Conservation (phyloP, 176 grass and related monocot genomes). For the Oryza longistaminata region DNA sequence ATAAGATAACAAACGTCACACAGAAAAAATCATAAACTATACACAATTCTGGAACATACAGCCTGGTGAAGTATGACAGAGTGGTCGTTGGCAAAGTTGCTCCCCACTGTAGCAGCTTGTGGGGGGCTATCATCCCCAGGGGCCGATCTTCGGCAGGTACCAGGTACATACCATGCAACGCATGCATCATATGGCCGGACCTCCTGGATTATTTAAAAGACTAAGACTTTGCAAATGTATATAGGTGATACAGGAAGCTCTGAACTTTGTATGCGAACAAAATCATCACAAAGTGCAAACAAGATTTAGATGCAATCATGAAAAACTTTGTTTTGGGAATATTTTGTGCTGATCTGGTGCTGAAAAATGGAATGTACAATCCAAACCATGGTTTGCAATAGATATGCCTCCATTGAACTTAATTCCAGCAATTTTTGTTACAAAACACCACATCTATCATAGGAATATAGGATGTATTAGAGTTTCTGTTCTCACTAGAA, state of each 20-base stretch:
- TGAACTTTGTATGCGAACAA: neutral
- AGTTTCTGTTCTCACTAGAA: neutral
- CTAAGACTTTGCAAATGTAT: neutral
- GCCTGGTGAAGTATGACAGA: constrained; percentile 2
- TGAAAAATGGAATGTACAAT: neutral
- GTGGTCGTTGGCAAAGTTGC: constrained; percentile 17
- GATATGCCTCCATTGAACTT: constrained; percentile 6
- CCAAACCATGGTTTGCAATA: too few species aligned
- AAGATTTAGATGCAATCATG: neutral
- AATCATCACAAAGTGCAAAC: neutral
- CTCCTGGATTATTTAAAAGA: constrained; percentile 18
- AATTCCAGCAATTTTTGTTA: neutral
- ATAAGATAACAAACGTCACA: constrained; percentile 1
- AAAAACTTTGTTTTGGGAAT: neutral
- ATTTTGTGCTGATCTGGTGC: neutral
- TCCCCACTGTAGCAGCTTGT: neutral
- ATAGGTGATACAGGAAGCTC: neutral
- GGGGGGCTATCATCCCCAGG: neutral
- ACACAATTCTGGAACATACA: constrained; percentile 21
- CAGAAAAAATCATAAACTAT: neutral
- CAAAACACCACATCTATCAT: neutral
- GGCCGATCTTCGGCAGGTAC: neutral
- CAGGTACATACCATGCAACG: constrained; percentile 9
- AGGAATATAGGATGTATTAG: neutral
- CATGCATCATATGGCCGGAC: constrained; percentile 22